Conservation (phyloP, 306 rosid species). For the Urtica urens region DNA sequence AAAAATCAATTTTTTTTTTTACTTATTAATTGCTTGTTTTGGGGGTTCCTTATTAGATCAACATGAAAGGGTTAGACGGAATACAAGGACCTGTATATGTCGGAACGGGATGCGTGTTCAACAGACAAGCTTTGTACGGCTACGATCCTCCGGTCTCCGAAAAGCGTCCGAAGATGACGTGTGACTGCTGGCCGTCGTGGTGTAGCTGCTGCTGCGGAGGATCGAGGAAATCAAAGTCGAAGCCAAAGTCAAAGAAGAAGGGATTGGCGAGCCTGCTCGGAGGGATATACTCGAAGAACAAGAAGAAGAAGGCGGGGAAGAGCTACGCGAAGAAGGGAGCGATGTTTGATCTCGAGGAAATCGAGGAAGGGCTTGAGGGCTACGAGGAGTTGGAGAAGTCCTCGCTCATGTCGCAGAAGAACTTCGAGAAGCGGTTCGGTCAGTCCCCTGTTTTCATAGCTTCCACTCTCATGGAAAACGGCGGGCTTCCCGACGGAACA, state of each 20-base stretch:
- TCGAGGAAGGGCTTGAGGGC: constrained; percentile 62
- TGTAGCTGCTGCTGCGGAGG: constrained; percentile 52
- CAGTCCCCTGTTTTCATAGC: constrained; percentile 79
- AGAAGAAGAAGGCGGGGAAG: constrained; percentile 78
- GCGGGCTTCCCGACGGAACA: constrained; percentile 76
- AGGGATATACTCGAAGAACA: constrained; percentile 52
- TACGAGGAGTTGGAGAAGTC: constrained; percentile 68
- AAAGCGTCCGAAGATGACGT: constrained; percentile 59
- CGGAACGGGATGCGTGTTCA: constrained; percentile 91
- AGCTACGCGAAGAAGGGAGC: constrained; percentile 28
- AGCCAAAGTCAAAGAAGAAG: constrained; percentile 71
- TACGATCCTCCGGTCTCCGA: constrained; percentile 61
- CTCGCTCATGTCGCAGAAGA: constrained; percentile 59
- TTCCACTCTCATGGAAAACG: constrained; percentile 74
- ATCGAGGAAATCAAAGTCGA: constrained; percentile 45
- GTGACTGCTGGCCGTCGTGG: constrained; percentile 77
- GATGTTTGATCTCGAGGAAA: constrained; percentile 61
- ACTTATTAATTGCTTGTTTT: too few species aligned
- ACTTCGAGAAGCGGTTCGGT: constrained; percentile 67
- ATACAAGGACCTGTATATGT: constrained; percentile 96
- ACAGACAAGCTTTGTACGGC: constrained; percentile 81
- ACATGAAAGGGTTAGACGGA: constrained; percentile 96
- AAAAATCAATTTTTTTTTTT: too few species aligned
- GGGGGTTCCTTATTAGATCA: too few species aligned
- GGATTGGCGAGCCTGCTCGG: constrained; percentile 51